Evolutionary conservation across 805 yeast genomes (phyloP).

Genomic region (Candida qinlingensis): DNA sequence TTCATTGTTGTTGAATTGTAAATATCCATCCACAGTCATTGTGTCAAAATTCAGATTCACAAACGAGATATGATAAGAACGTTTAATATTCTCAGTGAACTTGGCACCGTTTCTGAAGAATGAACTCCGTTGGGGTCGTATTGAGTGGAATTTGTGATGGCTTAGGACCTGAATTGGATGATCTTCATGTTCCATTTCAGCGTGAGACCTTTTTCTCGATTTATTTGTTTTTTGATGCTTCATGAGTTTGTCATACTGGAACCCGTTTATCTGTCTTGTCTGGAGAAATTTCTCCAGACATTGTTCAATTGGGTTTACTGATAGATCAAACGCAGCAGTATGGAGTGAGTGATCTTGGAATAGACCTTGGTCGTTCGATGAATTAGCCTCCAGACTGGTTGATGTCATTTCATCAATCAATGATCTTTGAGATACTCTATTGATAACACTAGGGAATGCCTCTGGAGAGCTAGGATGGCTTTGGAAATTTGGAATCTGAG

Average conservation of each 20-base stretch:
- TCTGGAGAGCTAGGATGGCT: background rate
- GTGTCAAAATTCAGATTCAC: slow-evolving; percentile 3
- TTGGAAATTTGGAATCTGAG: background rate
- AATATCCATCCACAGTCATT: slow-evolving; percentile 2
- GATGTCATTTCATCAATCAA: background rate
- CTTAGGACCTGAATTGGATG: background rate
- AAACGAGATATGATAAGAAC: slow-evolving; percentile 6
- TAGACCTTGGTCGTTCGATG: background rate
- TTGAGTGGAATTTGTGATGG: slow-evolving; percentile 6
- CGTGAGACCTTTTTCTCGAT: background rate
- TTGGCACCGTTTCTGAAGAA: slow-evolving; percentile 16
- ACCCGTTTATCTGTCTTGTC: background rate
- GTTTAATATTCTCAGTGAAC: slow-evolving; percentile 6
- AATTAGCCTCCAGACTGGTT: background rate
- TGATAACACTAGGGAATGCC: background rate
- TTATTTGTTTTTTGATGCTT: background rate
- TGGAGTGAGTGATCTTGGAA: too few relatives aligned
- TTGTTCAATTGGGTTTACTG: background rate
- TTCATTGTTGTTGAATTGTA: slow-evolving; percentile 1
- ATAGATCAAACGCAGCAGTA: too few relatives aligned
- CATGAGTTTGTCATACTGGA: background rate
- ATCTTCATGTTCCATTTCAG: slow-evolving; percentile 7
- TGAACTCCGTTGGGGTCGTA: slow-evolving; percentile 12
- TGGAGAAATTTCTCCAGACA: background rate
- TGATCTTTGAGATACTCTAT: background rate